Percentiles rank a stretch among this genome's conserved stretches.
Conservation (phyloP, 768 basidiomycete species). For the Galerina sulciceps region DNA sequence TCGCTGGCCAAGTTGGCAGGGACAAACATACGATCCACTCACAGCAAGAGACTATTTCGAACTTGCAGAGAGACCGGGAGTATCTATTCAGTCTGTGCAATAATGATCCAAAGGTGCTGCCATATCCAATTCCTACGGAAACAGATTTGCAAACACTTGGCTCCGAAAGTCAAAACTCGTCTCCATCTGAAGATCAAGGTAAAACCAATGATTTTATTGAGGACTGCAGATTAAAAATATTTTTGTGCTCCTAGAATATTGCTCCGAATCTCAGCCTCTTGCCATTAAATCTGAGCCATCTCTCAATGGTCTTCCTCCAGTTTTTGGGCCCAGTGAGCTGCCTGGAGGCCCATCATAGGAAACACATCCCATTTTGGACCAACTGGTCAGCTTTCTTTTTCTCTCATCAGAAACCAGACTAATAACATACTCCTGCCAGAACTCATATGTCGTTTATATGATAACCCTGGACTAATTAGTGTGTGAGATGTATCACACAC, state of each 20-base stretch:
- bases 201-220: background rate
- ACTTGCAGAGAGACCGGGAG: background rate
- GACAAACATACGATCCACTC: background rate
- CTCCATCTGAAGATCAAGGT: background rate
- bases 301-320: too few relatives aligned
- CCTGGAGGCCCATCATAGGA: too few relatives aligned
- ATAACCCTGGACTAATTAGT: too few relatives aligned
- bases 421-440: too few relatives aligned
- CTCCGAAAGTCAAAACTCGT: background rate
- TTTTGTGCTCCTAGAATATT: background rate
- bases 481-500: too few relatives aligned
- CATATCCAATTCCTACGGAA: background rate
- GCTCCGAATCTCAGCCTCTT: background rate
- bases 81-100: background rate
- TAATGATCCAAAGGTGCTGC: background rate
- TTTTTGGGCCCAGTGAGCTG: too few relatives aligned
- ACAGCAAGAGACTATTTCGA: background rate
- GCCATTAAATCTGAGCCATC: background rate
- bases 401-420: too few relatives aligned
- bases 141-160: background rate
- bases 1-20: background rate
- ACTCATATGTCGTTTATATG: too few relatives aligned
- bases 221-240: background rate
- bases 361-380: too few relatives aligned
- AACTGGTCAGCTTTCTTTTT: too few relatives aligned